Conservation (phyloP, 2,329 filamentous ascomycete genomes). For the Trichoderma guizhouense region DNA sequence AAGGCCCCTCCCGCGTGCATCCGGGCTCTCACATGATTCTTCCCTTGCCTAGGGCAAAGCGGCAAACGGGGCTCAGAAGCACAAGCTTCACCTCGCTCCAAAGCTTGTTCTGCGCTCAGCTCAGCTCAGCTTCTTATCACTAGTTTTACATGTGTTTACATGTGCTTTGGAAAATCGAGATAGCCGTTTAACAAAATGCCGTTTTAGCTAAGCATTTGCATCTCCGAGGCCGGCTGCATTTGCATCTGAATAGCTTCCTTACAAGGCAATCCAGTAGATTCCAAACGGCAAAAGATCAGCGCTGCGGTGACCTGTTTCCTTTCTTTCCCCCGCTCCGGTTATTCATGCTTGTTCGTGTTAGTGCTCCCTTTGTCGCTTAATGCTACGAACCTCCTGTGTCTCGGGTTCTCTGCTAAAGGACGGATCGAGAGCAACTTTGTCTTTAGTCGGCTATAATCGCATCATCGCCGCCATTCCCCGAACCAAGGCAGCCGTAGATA, state of each 20-base stretch:
- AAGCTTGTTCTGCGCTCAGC: constrained; percentile 7
- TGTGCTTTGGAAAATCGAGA: background rate
- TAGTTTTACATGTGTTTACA: background rate
- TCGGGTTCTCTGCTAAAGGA: background rate
- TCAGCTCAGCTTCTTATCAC: background rate
- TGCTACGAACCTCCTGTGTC: background rate
- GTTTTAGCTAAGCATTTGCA: background rate
- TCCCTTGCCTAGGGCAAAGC: background rate
- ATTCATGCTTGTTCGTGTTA: background rate
- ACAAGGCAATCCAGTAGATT: background rate
- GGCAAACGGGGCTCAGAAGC: background rate
- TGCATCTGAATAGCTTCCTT: background rate
- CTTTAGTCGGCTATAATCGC: background rate
- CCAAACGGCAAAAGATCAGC: constrained; percentile 10
- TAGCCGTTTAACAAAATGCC: background rate
- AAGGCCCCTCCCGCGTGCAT: constrained; percentile 14
- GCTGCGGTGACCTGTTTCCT: background rate
- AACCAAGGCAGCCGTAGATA: background rate
- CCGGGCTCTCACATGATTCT: constrained; percentile 7
- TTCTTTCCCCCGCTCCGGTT: constrained; percentile 9
- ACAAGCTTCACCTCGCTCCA: background rate
- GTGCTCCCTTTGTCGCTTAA: background rate
- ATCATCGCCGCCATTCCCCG: background rate
- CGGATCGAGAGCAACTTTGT: background rate
- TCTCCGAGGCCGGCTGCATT: constrained; percentile 1